These are phyloP conservation scores for Pichia sp. DNA, from an alignment of 1,139 yeast species.

Conservation along the genomic window DNA sequence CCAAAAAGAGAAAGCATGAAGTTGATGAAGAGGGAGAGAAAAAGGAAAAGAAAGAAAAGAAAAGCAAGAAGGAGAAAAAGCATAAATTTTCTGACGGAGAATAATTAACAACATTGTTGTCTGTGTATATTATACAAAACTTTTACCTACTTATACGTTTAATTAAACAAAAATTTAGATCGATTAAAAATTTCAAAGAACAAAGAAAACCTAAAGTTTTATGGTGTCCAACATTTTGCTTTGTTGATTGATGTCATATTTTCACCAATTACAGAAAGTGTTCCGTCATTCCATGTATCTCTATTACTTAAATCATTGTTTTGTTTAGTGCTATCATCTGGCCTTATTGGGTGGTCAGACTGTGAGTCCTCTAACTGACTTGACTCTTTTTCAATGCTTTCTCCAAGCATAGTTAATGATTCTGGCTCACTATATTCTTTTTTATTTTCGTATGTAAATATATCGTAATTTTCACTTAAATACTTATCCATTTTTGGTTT, in stretches of 20 bases:
- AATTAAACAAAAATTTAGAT: background rate
- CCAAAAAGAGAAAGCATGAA: slow-evolving; percentile 24
- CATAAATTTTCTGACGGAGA: background rate
- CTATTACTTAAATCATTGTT: background rate
- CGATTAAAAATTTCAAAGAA: background rate
- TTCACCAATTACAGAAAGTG: slow-evolving; percentile 15
- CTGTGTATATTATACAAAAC: background rate
- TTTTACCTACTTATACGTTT: background rate
- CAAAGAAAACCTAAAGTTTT: background rate
- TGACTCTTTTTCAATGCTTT: background rate
- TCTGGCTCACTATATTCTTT: background rate
- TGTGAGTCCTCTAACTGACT: too few relatives aligned
- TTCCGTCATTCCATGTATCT: slow-evolving; percentile 5
- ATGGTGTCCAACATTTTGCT: slow-evolving; percentile 17
- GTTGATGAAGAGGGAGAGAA: slow-evolving; percentile 20
- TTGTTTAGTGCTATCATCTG: background rate
- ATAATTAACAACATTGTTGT: background rate
- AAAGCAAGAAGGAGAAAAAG: slow-evolving; percentile 28
- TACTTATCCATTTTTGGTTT: background rate
- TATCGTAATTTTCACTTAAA: background rate
- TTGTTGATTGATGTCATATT: slow-evolving; percentile 9
- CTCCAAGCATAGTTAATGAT: background rate
- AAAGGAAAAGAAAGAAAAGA: slow-evolving; percentile 19
- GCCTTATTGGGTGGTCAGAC: background rate
- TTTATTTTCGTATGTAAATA: background rate